Percentiles rank a stretch among this genome's conserved stretches.
phyloP scores from a whole-genome alignment of 73 alveolate genomes.

The Uronychia setigera region DNA sequence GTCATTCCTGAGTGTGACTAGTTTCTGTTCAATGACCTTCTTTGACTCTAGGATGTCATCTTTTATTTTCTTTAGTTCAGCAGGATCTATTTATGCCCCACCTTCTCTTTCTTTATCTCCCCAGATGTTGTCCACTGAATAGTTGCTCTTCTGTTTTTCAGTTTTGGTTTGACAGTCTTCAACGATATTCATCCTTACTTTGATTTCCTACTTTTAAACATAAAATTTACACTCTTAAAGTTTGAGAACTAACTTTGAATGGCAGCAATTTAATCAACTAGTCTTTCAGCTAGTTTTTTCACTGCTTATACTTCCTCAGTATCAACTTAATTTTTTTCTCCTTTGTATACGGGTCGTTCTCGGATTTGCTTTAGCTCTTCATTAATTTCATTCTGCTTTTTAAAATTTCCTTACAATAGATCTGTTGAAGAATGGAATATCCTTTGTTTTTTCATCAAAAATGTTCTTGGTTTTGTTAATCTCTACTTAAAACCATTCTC shows the following conservation, averaged over 20 bases:
- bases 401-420: neutral
- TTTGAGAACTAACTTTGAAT: neutral
- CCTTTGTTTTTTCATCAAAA: neutral
- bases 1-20: neutral
- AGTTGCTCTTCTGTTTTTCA: neutral
- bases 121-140: neutral
- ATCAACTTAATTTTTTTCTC: neutral
- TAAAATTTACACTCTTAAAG: neutral
- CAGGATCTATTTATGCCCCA: neutral
- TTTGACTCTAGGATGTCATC: neutral
- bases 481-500: neutral
- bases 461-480: neutral
- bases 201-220: neutral
- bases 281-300: neutral
- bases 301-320: neutral
- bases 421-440: neutral
- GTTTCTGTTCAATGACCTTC: neutral
- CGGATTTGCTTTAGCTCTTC: neutral
- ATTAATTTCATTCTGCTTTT: neutral
- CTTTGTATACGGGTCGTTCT: neutral
- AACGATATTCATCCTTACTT: neutral
- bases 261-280: neutral
- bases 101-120: neutral
- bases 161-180: neutral
- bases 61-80: neutral